phyloP scores from a whole-genome alignment of 176 grass and related monocot species.

The Phragmites australis region DNA sequence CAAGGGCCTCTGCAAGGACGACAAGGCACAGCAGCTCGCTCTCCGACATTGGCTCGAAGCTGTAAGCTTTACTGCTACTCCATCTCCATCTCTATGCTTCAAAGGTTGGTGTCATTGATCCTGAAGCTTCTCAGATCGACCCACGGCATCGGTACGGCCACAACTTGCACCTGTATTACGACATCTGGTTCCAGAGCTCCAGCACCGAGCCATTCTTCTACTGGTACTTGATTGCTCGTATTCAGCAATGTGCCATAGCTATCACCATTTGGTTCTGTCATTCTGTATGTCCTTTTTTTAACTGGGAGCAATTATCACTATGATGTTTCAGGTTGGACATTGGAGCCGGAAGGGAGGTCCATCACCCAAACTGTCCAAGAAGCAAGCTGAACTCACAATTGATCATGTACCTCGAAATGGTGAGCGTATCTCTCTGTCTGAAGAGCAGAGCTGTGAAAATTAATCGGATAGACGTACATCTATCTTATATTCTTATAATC shows the following conservation, averaged over 20 bases:
- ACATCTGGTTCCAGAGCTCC: conserved; percentile 68
- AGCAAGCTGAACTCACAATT: conserved; percentile 54
- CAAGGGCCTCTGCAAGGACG: conserved; percentile 73
- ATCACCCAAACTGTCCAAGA: conserved; percentile 57
- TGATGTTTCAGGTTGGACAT: conserved; percentile 64
- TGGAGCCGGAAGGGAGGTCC: conserved; percentile 61
- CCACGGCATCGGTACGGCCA: conserved; percentile 76
- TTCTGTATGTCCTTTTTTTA: no score
- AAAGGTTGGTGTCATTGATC: no score
- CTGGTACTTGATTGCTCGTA: no score
- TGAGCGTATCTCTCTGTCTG: conserved; percentile 15
- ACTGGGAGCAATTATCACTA: no score
- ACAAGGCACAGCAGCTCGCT: conserved; percentile 73
- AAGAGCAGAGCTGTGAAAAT: background rate
- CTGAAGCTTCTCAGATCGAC: conserved; percentile 51
- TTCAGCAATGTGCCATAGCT: background rate
- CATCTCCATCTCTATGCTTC: no score
- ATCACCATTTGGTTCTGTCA: no score
- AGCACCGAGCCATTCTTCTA: conserved; percentile 80
- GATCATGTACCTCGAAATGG: conserved; percentile 66
- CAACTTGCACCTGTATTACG: conserved; percentile 79
- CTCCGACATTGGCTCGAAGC: conserved; percentile 80
- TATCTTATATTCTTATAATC: no score
- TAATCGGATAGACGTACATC: no score
- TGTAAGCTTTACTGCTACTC: conserved; percentile 40